Base-by-base conservation (phyloP, 78 protist genomes). In the Acrasis kona region DNA sequence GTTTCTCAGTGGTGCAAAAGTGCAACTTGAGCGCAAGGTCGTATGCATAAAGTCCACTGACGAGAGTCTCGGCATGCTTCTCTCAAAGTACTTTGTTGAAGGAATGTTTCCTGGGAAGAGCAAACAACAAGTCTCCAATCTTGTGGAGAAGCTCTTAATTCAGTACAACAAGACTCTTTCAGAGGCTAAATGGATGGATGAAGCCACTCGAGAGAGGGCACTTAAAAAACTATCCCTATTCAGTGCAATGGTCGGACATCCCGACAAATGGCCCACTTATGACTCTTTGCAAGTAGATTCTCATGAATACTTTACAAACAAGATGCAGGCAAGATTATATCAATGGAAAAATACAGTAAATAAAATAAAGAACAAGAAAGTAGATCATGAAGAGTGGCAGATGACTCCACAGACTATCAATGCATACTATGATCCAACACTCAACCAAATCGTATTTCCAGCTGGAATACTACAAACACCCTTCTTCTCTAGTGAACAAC, bases 391-490 rank as follows among this genome's bases (percentile, higher is more conserved):
- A 50, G 61, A 50, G 61, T 76, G 80, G 80, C 3, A 32, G 28
- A 76, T 76, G 71, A 32, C 36, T 30, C 39, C 64, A 34, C 29
- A 6, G 39, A n/a, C 72, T 4, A 74, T 76, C 35, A 76, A 76
- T 66, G 32, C 67, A 67, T 76, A 76, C 80, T 76, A 65, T 66
- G 65, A 65, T 66, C 39, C 39, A 39, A 40, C 65, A 10, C 58
- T 65, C 36, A 76, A 61, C 37, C 76, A 64, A 10, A 9, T 76
- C n/a, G 39, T 76, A 30, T 5, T 76, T 35, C 75, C 80, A n/a
- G 80, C 80, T 27, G 80, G 65, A 30, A 58, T 76, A 39, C 70
- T 76, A 66, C 80, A 76, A 74, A 10, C 29, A 31, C 80, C 80
- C 35, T 76, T 65, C 70, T 76, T 39, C 32, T 5, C n/a, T 66